phyloP scores from a whole-genome alignment of 805 yeast genomes.

The Candida xyloterini region DNA sequence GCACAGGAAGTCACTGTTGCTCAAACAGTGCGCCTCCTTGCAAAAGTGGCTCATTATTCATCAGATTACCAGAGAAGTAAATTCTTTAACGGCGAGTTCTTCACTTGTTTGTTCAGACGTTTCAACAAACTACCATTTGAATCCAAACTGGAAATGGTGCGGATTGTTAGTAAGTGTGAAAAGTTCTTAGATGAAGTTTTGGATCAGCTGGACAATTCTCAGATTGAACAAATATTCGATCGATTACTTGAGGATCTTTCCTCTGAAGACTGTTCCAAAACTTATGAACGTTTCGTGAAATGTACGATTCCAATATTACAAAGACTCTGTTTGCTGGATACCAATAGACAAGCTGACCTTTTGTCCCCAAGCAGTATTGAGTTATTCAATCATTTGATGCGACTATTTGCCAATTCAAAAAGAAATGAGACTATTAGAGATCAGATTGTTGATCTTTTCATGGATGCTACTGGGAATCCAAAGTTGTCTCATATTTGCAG shows the following conservation, averaged over 20 bases:
- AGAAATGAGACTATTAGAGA: slow-evolving; percentile 8
- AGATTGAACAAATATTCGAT: slow-evolving; percentile 18
- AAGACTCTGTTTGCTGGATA: slow-evolving; percentile 15
- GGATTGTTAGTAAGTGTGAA: slow-evolving; percentile 13
- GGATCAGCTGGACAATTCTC: slow-evolving; percentile 10
- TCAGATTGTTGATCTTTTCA: slow-evolving; percentile 14
- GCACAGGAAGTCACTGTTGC: slow-evolving; percentile 8
- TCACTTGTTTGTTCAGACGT: slow-evolving; percentile 15
- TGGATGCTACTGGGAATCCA: slow-evolving; percentile 17
- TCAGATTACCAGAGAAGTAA: slow-evolving; percentile 8
- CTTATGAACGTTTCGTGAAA: slow-evolving; percentile 14
- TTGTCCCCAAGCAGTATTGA: slow-evolving; percentile 17
- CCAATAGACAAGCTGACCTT: slow-evolving; percentile 14
- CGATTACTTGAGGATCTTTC: slow-evolving; percentile 19
- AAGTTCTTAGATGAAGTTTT: slow-evolving; percentile 6
- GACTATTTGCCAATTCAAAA: slow-evolving; percentile 6
- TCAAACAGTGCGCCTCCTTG: slow-evolving; percentile 10
- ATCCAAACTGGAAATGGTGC: slow-evolving; percentile 16
- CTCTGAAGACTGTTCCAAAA: slow-evolving; percentile 11
- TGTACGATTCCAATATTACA: slow-evolving; percentile 15
- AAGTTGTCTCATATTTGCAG: slow-evolving; percentile 8
- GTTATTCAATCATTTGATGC: slow-evolving; percentile 12
- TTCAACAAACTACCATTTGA: slow-evolving; percentile 14
- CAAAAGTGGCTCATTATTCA: slow-evolving; percentile 14
- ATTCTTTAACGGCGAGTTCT: slow-evolving; percentile 16